Base-by-base conservation (phyloP, 768 basidiomycete species). In the Termitomyces sp. region DNA sequence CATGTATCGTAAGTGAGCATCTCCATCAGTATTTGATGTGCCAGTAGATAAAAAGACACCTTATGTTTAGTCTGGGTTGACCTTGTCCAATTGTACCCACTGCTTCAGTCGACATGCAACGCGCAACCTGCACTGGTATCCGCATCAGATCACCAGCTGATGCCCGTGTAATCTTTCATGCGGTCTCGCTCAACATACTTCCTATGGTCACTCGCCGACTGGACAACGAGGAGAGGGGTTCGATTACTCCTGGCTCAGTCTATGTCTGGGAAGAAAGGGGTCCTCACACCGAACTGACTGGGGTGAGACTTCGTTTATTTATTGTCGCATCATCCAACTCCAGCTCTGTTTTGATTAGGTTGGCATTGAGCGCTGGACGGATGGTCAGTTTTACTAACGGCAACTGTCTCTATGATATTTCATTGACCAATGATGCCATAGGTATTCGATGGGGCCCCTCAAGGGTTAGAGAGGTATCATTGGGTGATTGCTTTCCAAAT, bases 261-360 rank as follows among this genome's bases (percentile, higher is more conserved):
- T 92, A 88, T 63, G 89, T 92, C 16, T 92, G 89, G 89, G 90
- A 91, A 66, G 90, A 92, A 69, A 78, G 90, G 54, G 84, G 84
- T 0, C 81, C 86, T 40, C 82, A 85, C 56, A 76, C 85, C 48
- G 89, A 89, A 60, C 73, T 86, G 28, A 87, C 86, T 56, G 87
- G 88, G 60, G 87, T 89, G 70, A 67, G 80, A 72, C 39, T 3
- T 49, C 21, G 28, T 28, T 39, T 45, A 44, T 19, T 16, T 19
- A 43, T 19, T 23, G 40, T 32, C 35, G 46, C 23, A 59, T 56
- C 35, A 14, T 37, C 27, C 25, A 39, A 52, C 17, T 30, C 12
- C 1, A 58, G 19, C 39, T n/a, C 46, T 30, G 47, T 48, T n/a
- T 55, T 28, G 52, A 42, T 19, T 55, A 89, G 88, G 82, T 88